Conservation (phyloP, 495 filamentous ascomycete genomes). For the Hyaloscypha hepaticicola region DNA sequence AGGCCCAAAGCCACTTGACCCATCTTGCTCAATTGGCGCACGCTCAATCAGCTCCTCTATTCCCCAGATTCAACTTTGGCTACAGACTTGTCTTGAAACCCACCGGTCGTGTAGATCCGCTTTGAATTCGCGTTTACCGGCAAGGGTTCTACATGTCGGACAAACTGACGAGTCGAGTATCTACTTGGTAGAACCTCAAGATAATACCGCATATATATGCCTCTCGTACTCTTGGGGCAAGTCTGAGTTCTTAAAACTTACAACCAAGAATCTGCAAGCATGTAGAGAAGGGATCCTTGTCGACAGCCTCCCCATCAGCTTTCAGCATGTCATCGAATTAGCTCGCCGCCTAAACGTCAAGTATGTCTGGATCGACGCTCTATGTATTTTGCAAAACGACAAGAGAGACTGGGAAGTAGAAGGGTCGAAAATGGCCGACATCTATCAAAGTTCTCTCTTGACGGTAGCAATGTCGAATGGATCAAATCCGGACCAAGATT, state of each 20-base stretch:
- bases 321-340: slow-evolving; percentile 3
- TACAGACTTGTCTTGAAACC: slow-evolving; percentile 1
- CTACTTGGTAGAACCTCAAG: neutral
- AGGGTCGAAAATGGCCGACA: neutral
- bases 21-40: no score
- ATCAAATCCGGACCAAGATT: neutral
- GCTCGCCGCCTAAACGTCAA: slow-evolving; percentile 1
- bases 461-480: neutral
- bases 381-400: slow-evolving; percentile 36
- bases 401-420: slow-evolving; percentile 26
- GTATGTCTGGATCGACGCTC: slow-evolving; percentile 37
- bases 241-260: slow-evolving; percentile 1
- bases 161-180: neutral
- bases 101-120: neutral
- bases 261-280: neutral
- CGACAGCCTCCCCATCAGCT: neutral
- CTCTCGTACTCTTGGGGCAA: neutral
- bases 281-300: neutral
- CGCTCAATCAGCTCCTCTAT: no score
- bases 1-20: no score
- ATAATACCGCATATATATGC: neutral
- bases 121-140: neutral
- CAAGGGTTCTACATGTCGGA: neutral
- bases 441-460: slow-evolving; percentile 1
- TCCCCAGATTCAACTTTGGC: no score